Evolutionary conservation across 257 asterid species (phyloP).

Genomic region (Fraxinus quadrangulata): DNA sequence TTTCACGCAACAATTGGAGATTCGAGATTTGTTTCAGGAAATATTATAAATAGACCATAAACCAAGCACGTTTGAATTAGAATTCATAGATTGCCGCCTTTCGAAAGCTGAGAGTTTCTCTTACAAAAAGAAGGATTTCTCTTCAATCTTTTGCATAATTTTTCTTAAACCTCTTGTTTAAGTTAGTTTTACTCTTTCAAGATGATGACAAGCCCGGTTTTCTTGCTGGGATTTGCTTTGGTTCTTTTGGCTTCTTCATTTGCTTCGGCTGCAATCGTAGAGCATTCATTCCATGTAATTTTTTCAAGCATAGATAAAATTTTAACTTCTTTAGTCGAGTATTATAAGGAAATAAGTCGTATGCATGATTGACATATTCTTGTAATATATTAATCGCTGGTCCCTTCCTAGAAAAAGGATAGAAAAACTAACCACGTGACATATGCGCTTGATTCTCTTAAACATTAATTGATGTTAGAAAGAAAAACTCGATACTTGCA

Average conservation of each 20-base stretch:
- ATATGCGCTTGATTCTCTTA: too few species aligned
- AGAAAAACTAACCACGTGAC: too few species aligned
- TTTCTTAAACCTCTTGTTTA: background rate
- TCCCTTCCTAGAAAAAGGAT: too few species aligned
- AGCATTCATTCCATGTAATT: conserved; percentile 66
- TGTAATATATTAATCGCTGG: too few species aligned
- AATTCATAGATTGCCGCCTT: conserved; percentile 15
- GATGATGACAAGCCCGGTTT: conserved; percentile 35
- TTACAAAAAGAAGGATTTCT: background rate
- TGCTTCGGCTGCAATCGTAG: conserved; percentile 60
- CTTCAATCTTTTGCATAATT: conserved; percentile 18
- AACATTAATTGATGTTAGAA: too few species aligned
- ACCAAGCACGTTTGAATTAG: background rate
- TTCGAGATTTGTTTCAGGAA: too few species aligned
- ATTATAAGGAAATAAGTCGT: too few species aligned
- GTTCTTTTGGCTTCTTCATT: conserved; percentile 35
- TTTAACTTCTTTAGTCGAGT: too few species aligned
- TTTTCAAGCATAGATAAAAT: too few species aligned
- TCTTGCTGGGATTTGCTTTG: conserved; percentile 30
- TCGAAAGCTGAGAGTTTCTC: background rate
- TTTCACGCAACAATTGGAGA: conserved; percentile 38
- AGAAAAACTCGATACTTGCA: too few species aligned
- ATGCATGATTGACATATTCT: too few species aligned
- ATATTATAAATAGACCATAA: conserved; percentile 5
- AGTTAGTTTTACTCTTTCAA: background rate